phyloP scores from a whole-genome alignment of 805 yeast genomes.

The Maudiozyma bulderi region DNA sequence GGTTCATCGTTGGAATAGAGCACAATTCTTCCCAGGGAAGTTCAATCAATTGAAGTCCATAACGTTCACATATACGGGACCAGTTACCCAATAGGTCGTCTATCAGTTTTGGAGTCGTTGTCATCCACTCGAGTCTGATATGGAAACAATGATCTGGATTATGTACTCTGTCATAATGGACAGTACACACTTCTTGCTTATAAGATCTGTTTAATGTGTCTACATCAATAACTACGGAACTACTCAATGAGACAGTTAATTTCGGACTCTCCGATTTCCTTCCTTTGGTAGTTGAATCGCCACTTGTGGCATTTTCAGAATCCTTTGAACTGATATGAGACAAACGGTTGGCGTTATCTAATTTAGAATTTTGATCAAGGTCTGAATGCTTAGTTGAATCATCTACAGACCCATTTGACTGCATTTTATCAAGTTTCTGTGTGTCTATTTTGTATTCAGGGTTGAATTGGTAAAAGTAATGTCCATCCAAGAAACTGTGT shows the following conservation, averaged over 20 bases:
- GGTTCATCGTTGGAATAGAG: constrained; percentile 64
- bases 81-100: constrained; percentile 72
- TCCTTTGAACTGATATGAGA: constrained; percentile 7
- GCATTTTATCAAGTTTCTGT: constrained; percentile 6
- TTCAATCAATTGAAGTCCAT: constrained; percentile 74
- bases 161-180: constrained; percentile 86
- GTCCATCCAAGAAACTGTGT: constrained; percentile 85
- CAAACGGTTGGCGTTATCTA: background rate
- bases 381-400: background rate
- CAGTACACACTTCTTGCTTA: constrained; percentile 66
- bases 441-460: constrained; percentile 38
- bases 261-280: constrained; percentile 6
- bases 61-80: constrained; percentile 75
- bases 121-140: constrained; percentile 84
- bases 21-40: constrained; percentile 87
- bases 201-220: constrained; percentile 67
- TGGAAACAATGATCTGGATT: constrained; percentile 94
- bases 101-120: constrained; percentile 73
- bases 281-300: constrained; percentile 2
- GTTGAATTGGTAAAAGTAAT: constrained; percentile 72
- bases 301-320: constrained; percentile 10
- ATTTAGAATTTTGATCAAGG: background rate
- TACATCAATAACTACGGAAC: constrained; percentile 56
- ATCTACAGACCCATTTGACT: background rate
- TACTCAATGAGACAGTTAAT: constrained; percentile 48